Evolutionary conservation across 2,329 filamentous ascomycete genomes (phyloP).

Genomic region (Clathrospora elynae): DNA sequence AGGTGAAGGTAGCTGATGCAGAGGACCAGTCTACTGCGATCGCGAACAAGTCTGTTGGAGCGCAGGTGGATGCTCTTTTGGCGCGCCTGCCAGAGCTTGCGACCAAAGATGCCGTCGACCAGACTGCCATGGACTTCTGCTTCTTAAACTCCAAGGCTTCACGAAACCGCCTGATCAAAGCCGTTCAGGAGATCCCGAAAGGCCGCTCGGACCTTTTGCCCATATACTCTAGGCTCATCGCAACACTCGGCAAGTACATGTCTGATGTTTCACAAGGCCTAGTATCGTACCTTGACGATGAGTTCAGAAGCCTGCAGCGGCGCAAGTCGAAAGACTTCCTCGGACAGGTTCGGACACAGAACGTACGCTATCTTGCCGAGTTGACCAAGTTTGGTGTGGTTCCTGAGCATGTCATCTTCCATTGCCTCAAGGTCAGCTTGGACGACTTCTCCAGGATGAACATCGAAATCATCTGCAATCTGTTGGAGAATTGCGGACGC

Average conservation of each 20-base stretch:
- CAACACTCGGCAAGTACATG: constrained; percentile 92
- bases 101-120: constrained; percentile 88
- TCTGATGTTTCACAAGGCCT: constrained; percentile 90
- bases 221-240: constrained; percentile 88
- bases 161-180: constrained; percentile 89
- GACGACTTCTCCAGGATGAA: constrained; percentile 99
- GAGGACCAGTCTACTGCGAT: constrained; percentile 94
- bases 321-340: constrained; percentile 98
- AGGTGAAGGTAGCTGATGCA: constrained; percentile 59
- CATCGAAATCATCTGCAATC: constrained; percentile 95
- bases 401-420: constrained; percentile 97
- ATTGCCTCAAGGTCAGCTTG: constrained; percentile 95
- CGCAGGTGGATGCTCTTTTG: constrained; percentile 90
- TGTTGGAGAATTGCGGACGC: constrained; percentile 93
- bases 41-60: constrained; percentile 95
- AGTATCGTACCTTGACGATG: constrained; percentile 90
- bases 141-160: constrained; percentile 99
- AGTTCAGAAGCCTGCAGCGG: constrained; percentile 93
- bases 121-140: constrained; percentile 94
- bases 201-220: constrained; percentile 89
- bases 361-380: constrained; percentile 96
- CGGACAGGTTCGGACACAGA: constrained; percentile 88
- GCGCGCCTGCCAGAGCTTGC: constrained; percentile 88
- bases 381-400: constrained; percentile 98
- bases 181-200: constrained; percentile 91